Evolutionary conservation across 768 basidiomycete genomes (phyloP).

Genomic region (Boletus fagicola): DNA sequence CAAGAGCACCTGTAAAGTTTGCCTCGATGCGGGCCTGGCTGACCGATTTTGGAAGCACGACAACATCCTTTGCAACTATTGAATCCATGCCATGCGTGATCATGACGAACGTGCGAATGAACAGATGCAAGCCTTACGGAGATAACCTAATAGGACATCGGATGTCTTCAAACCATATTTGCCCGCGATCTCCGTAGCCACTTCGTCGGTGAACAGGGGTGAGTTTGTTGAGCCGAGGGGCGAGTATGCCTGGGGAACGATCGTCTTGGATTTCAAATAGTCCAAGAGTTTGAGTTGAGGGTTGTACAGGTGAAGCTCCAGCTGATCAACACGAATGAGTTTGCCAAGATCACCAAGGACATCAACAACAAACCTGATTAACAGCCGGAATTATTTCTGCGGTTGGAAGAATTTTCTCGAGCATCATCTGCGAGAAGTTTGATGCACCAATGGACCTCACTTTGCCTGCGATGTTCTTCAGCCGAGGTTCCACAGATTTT

Average conservation of each 20-base stretch:
- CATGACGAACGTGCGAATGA: conserved; percentile 6
- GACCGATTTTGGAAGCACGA: conserved; percentile 77
- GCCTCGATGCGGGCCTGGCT: conserved; percentile 63
- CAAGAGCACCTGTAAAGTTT: conserved; percentile 53
- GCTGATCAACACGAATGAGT: conserved; percentile 34
- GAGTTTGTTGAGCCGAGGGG: conserved; percentile 72
- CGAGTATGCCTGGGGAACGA: conserved; percentile 76
- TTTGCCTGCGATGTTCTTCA: conserved; percentile 47
- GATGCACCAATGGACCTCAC: conserved; percentile 68
- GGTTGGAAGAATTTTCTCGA: conserved; percentile 67
- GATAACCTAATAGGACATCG: conserved; percentile 62
- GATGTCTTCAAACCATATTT: conserved; percentile 53
- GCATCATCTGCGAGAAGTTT: conserved; percentile 66
- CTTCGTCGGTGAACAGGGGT: conserved; percentile 63
- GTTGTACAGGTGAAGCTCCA: conserved; percentile 74
- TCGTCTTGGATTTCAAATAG: conserved; percentile 63
- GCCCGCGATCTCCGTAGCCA: conserved; percentile 55
- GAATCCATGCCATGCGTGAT: background rate
- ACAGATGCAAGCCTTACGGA: conserved; percentile 40
- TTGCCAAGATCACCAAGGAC: background rate
- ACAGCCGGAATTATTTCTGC: conserved; percentile 71
- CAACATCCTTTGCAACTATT: conserved; percentile 59
- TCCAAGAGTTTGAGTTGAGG: conserved; percentile 66
- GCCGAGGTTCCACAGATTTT: conserved; percentile 4
- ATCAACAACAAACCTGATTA: conserved; percentile 53